These are phyloP conservation scores for Rubus parviflorus DNA, from an alignment of 306 rosid genomes.

Conservation along the genomic window DNA sequence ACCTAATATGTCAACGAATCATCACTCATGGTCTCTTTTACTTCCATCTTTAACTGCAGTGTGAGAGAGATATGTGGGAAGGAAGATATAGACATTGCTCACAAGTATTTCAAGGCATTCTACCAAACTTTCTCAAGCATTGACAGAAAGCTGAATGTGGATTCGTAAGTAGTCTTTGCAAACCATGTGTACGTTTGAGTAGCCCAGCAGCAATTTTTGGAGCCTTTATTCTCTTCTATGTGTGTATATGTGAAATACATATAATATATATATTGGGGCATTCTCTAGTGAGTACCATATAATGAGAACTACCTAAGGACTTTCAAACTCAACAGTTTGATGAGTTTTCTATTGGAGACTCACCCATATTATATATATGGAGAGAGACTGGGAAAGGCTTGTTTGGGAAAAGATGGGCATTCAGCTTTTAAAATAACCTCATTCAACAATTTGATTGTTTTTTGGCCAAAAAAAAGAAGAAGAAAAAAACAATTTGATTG, in stretches of 20 bases:
- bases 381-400: neutral
- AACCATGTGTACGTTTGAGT: constrained; percentile 3
- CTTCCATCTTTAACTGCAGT: constrained; percentile 45
- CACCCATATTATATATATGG: neutral
- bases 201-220: no score
- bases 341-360: no score
- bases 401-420: neutral
- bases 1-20: neutral
- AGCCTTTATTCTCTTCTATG: neutral
- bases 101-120: constrained; percentile 90
- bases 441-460: neutral
- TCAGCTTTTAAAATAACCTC: neutral
- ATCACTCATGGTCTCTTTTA: neutral
- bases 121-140: constrained; percentile 71
- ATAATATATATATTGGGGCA: no score
- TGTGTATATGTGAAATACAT: neutral
- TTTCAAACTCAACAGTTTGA: no score
- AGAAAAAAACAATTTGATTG: no score
- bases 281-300: no score
- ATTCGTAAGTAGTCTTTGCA: constrained; percentile 38
- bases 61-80: constrained; percentile 91
- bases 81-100: constrained; percentile 84
- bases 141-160: constrained; percentile 70
- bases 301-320: no score
- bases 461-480: no score